phyloP scores from a whole-genome alignment of 2,329 filamentous ascomycete genomes.

The Fusarium paranaense region DNA sequence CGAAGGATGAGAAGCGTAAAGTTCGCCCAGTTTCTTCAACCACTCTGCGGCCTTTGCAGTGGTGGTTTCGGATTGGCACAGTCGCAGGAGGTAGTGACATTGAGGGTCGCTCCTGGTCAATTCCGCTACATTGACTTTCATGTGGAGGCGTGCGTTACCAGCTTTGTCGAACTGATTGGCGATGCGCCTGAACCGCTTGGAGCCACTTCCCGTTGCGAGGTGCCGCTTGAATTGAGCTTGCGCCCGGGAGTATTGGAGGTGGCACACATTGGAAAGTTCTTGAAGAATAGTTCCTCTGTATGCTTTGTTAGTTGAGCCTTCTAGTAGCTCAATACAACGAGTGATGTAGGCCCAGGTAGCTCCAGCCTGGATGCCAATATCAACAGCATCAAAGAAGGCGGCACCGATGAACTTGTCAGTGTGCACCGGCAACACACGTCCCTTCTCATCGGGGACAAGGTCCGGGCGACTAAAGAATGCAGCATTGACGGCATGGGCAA shows the following conservation, averaged over 20 bases:
- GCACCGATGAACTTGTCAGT: slow-evolving; percentile 57
- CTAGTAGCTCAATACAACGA: too few species aligned
- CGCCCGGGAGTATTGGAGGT: slow-evolving; percentile 22
- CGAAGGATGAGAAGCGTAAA: too few species aligned
- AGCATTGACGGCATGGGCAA: too few species aligned
- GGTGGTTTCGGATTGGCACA: too few species aligned
- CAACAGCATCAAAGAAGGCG: slow-evolving; percentile 56
- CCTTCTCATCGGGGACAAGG: slow-evolving; percentile 58
- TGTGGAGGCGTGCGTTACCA: slow-evolving; percentile 50
- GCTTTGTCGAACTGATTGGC: slow-evolving; percentile 50
- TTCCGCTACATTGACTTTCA: slow-evolving; percentile 51
- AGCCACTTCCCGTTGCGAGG: slow-evolving; percentile 50
- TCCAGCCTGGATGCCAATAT: slow-evolving; percentile 49
- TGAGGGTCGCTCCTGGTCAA: too few species aligned
- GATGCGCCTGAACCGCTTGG: slow-evolving; percentile 57
- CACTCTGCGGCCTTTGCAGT: too few species aligned
- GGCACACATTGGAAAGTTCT: too few species aligned
- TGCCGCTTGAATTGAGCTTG: slow-evolving; percentile 56
- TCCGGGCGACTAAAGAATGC: slow-evolving; percentile 56
- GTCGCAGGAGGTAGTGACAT: too few species aligned
- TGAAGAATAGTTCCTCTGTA: too few species aligned
- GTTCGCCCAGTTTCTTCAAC: too few species aligned
- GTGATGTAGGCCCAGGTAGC: slow-evolving; percentile 56
- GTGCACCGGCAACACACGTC: slow-evolving; percentile 50
- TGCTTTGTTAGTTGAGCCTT: too few species aligned